Base-by-base conservation (phyloP, 169 alveolate species). In the Cytauxzoon felis region DNA sequence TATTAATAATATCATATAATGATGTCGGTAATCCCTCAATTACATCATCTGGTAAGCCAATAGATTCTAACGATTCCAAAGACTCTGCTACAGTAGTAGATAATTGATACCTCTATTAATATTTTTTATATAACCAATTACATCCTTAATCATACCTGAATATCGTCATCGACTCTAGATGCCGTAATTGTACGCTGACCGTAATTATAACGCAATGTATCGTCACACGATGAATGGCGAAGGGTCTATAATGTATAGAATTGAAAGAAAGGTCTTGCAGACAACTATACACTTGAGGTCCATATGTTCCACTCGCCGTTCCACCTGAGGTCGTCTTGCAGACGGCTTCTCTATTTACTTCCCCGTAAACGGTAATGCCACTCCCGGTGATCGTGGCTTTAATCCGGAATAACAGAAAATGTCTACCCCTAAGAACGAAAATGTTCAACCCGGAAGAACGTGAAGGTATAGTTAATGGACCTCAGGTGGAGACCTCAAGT, bases 11-110 rank as follows among this genome's bases (percentile, higher is more conserved):
- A 41, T 62, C 73, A 53, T 36, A 62, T n/a, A 33, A 50, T 0
- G 73, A 36, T 3, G 56, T 62, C n/a, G 78, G 78, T n/a, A 66
- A 66, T 51, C 56, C 60, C 16, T 66, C 43, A 23, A 66, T 53
- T 43, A 53, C 33, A 3, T 66, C 69, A 33, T 66, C 78, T 30
- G 78, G 72, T 7, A 66, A 52, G 19, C 78, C 78, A 3, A 19
- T 5, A 11, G 24, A 19, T 24, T n/a, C 9, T 7, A 30, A 34
- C 26, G 16, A 30, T 18, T 36, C 56, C 34, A 34, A 49, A 13
- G 18, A 0, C 2, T 62, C 73, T 7, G n/a, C 27, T 7, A 11
- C n/a, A 24, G 49, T 45, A 40, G 23, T n/a, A n/a, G n/a, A n/a
- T n/a, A n/a, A n/a, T n/a, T n/a, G n/a, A n/a, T n/a, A n/a, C n/a